Evolutionary conservation across 768 basidiomycete genomes (phyloP), one percentile per base, ranked within the genome.

Genomic region (Pluteus cervinus): DNA sequence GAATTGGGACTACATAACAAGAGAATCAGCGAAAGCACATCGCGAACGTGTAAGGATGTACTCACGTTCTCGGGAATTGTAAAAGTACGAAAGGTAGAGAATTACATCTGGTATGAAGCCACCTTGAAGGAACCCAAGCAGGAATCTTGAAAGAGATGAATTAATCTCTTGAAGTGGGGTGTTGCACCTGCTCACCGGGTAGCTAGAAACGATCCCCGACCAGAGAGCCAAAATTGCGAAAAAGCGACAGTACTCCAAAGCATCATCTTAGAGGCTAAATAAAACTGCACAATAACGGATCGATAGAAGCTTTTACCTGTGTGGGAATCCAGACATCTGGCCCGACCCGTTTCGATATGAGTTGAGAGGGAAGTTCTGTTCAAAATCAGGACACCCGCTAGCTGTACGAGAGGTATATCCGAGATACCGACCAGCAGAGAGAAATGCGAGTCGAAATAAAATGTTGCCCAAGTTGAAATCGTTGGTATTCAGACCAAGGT

Each of bases 391-490:
- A 15, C n/a, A 11, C 15, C 11, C 29, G 8, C n/a, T n/a, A 14
- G 17, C 29, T 29, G 17, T 29, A 16, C 6, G 29, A 4, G 17
- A 8, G 8, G 4, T 6, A 16, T 16, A 6, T 29, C n/a, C 39
- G 24, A 6, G 2, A 11, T 7, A 35, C 46, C 21, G 33, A 66
- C 66, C 69, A 38, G 69, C 69, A 39, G 54, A 49, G 5, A 73
- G 52, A 43, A 73, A 74, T 9, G 64, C 57, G 7, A 75, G 53
- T 15, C 69, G 62, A 54, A 75, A 78, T 0, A 81, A 54, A 0
- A 71, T 74, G 53, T 80, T 81, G 11, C 79, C 79, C 5, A 79
- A 58, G 45, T 81, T 79, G 52, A 70, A 81, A 53, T 78, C 76
- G 47, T 81, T 63, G 0, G 78, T 80, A 14, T 71, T 81, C 43